phyloP scores from a whole-genome alignment of 2,329 filamentous ascomycete genomes.

The Ascochyta fabae region DNA sequence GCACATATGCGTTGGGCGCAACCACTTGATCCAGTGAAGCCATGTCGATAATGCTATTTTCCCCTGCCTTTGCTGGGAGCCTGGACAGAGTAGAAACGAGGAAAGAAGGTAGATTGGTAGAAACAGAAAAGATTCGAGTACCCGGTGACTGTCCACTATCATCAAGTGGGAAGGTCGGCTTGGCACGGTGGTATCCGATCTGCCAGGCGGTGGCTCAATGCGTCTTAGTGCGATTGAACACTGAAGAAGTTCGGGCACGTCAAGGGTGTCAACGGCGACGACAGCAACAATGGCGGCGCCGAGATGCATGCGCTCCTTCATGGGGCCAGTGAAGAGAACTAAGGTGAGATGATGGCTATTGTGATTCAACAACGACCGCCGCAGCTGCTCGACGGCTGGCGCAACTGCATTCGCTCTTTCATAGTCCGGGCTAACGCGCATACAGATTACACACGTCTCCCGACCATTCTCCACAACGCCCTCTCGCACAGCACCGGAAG shows the following conservation, averaged over 20 bases:
- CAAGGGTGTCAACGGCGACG: slow-evolving; percentile 16
- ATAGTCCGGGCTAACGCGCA: slow-evolving; percentile 23
- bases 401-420: not conserved
- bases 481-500: slow-evolving; percentile 29
- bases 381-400: not conserved
- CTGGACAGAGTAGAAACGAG: not conserved
- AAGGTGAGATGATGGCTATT: slow-evolving; percentile 41
- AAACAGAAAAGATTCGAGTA: not conserved
- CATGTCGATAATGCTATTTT: not conserved
- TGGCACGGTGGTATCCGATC: slow-evolving; percentile 39
- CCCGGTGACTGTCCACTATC: slow-evolving; percentile 25
- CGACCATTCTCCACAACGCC: slow-evolving; percentile 34
- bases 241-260: slow-evolving; percentile 28
- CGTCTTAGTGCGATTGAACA: slow-evolving; percentile 29
- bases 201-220: slow-evolving; percentile 37
- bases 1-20: slow-evolving; percentile 48
- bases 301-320: slow-evolving; percentile 52
- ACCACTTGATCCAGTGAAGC: slow-evolving; percentile 25
- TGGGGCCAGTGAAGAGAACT: slow-evolving; percentile 52
- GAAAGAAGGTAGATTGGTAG: not conserved
- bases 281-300: slow-evolving; percentile 53
- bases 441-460: slow-evolving; percentile 35
- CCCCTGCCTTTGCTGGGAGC: not conserved
- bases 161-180: slow-evolving; percentile 35
- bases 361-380: not conserved